A percentile compares a stretch with the other conserved stretches of the same genome.
Evolutionary conservation across 192 early-diverging fungal genomes (phyloP).

Genomic region (Podila clonocystis): DNA sequence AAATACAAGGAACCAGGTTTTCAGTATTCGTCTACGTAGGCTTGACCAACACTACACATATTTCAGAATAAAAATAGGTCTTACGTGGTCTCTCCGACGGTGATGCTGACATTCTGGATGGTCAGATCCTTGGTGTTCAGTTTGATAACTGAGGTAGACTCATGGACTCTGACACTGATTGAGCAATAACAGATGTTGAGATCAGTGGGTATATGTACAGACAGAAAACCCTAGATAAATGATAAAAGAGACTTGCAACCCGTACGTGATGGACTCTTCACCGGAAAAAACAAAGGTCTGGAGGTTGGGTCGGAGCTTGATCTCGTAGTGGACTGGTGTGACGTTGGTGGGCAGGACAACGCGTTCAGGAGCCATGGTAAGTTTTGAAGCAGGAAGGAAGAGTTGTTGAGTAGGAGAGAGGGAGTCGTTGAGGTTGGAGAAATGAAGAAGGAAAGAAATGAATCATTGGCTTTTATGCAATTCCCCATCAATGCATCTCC

Average conservation of each 20-base stretch:
- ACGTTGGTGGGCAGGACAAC: slow-evolving; percentile 89
- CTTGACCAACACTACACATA: neutral
- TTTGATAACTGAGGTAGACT: no score
- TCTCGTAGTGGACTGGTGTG: slow-evolving; percentile 82
- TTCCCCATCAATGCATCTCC: no score
- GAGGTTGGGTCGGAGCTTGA: slow-evolving; percentile 83
- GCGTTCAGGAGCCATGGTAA: slow-evolving; percentile 45
- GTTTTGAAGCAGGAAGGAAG: neutral
- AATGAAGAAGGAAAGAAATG: neutral
- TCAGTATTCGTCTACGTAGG: slow-evolving; percentile 47
- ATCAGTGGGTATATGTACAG: no score
- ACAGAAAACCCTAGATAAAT: no score
- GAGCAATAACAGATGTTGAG: no score
- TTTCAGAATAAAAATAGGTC: neutral
- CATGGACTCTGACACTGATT: no score
- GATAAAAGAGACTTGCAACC: no score
- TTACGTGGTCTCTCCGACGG: neutral
- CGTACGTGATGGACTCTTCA: slow-evolving; percentile 25
- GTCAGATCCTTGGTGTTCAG: no score
- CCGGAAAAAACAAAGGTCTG: slow-evolving; percentile 82
- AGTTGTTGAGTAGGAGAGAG: neutral
- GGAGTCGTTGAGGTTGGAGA: neutral
- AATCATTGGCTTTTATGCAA: no score
- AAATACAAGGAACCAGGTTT: slow-evolving; percentile 33
- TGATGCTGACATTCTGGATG: neutral